phyloP scores from a whole-genome alignment of 2,329 filamentous ascomycete species.

The Berkeleyomyces rouxiae region DNA sequence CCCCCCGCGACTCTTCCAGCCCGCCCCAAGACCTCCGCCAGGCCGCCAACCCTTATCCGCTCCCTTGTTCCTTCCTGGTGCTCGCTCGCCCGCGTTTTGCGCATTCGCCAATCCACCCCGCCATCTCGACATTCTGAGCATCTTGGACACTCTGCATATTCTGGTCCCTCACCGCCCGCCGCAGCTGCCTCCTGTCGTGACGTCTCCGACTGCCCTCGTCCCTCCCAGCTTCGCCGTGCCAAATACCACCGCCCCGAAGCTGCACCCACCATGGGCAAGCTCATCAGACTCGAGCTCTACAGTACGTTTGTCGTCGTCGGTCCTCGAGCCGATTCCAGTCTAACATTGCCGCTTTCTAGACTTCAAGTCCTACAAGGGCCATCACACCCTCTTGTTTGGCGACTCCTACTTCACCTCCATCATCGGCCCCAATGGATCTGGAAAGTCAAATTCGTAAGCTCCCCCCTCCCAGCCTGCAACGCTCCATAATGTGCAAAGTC shows the following conservation, averaged over 20 bases:
- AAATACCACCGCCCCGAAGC: background rate
- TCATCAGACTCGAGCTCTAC: constrained; percentile 84
- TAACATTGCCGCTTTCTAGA: constrained; percentile 33
- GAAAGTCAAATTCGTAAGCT: constrained; percentile 87
- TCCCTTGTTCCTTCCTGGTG: background rate
- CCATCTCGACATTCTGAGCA: background rate
- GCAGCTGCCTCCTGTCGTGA: background rate
- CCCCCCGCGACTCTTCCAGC: background rate
- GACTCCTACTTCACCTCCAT: constrained; percentile 99
- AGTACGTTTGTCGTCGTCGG: constrained; percentile 38
- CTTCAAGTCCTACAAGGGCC: constrained; percentile 99
- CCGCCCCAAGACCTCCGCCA: no score
- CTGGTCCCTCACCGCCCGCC: background rate
- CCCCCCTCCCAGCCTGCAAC: background rate
- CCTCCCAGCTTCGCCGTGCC: background rate
- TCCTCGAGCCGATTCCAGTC: background rate
- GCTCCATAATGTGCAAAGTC: no score
- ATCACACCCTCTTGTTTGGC: constrained; percentile 84
- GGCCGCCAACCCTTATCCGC: background rate
- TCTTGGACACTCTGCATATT: background rate
- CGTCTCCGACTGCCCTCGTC: background rate
- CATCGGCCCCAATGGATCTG: constrained; percentile 97
- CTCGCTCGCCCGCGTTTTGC: background rate
- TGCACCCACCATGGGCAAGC: constrained; percentile 62
- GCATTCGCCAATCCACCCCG: constrained; percentile 3